Percentiles rank a stretch among this genome's conserved stretches.
phyloP scores from a whole-genome alignment of 2,329 filamentous ascomycete species.

The Coniella vitis region DNA sequence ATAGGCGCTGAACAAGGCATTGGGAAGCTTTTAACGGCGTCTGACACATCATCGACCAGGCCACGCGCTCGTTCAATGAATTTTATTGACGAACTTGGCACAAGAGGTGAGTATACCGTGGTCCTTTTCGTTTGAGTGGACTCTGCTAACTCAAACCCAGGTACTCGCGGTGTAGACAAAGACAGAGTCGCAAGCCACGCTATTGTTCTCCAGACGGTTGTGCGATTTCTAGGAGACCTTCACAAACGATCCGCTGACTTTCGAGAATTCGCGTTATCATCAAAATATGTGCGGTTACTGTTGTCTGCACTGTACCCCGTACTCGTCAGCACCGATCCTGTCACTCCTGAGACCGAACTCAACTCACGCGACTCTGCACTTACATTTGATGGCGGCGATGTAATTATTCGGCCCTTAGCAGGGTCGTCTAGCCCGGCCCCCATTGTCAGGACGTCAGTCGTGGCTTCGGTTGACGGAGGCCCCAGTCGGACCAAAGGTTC shows the following conservation, averaged over 20 bases:
- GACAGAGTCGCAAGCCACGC: slow-evolving; percentile 51
- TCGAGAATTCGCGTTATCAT: slow-evolving; percentile 72
- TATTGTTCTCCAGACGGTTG: slow-evolving; percentile 65
- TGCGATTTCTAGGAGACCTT: slow-evolving; percentile 72
- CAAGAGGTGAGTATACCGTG: slow-evolving; percentile 37
- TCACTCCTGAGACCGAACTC: slow-evolving; percentile 80
- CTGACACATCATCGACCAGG: slow-evolving; percentile 25
- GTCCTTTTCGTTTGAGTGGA: neutral
- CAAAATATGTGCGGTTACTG: slow-evolving; percentile 75
- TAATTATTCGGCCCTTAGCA: slow-evolving; percentile 70
- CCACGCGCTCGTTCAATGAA: slow-evolving; percentile 58
- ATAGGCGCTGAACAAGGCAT: slow-evolving; percentile 20
- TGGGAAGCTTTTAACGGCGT: slow-evolving; percentile 19
- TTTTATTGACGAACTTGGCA: slow-evolving; percentile 52
- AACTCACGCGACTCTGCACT: slow-evolving; percentile 73
- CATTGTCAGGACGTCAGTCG: slow-evolving; percentile 65
- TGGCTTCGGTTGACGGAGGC: slow-evolving; percentile 43
- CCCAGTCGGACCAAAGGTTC: slow-evolving; percentile 43
- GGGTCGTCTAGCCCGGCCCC: slow-evolving; percentile 55
- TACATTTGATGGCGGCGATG: slow-evolving; percentile 78
- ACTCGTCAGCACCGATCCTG: slow-evolving; percentile 76
- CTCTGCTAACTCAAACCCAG: slow-evolving; percentile 24
- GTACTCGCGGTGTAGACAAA: slow-evolving; percentile 34
- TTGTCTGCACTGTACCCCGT: slow-evolving; percentile 79
- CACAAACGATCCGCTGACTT: slow-evolving; percentile 73